Evolutionary conservation across 352 stramenopile species (phyloP), one percentile per base, ranked within the genome.

Genomic region (Globisporangium camurandrum): DNA sequence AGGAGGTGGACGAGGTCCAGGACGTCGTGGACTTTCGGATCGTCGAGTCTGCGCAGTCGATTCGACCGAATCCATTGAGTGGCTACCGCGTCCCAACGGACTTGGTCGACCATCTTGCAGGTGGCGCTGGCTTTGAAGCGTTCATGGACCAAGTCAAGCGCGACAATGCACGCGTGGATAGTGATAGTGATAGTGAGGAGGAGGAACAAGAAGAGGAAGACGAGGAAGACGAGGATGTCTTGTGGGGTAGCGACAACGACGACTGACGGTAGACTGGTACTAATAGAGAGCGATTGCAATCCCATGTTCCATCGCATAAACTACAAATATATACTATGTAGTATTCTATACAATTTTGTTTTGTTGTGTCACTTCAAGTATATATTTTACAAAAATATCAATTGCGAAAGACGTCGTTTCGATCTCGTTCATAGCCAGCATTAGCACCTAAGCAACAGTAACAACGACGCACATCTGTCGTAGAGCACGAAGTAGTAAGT

Each of bases 21-120:
- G 59, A 85, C 30, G 53, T 67, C 3, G 64, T 93, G 9, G 79
- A 93, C 30, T 94, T 94, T 56, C 78, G 84, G 11, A 71, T 91
- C 30, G 75, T 93, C 26, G 77, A 88, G 60, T 82, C 71, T 10
- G 59, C 70, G 57, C 66, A 70, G 34, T 66, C 65, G 11, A 84
- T 92, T 28, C 67, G 67, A 0, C 54, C 80, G 17, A 84, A 94
- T 37, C 67, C 75, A 24, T 54, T 90, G 54, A 88, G 74, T 36
- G 67, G 66, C 27, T 94, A 94, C 64, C 81, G 81, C n/a, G 76
- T 81, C 8, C 84, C 84, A n/a, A 86, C 80, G 3, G 84, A 94
- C 40, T 66, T 94, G 12, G 75, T 94, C 1, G 69, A 94, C 46
- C 81, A 94, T 34, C 64, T 94, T 2, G 76, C 81, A 12, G 66